Conservation (phyloP, 2,329 filamentous ascomycete species). For the Sarocladium oryzae region DNA sequence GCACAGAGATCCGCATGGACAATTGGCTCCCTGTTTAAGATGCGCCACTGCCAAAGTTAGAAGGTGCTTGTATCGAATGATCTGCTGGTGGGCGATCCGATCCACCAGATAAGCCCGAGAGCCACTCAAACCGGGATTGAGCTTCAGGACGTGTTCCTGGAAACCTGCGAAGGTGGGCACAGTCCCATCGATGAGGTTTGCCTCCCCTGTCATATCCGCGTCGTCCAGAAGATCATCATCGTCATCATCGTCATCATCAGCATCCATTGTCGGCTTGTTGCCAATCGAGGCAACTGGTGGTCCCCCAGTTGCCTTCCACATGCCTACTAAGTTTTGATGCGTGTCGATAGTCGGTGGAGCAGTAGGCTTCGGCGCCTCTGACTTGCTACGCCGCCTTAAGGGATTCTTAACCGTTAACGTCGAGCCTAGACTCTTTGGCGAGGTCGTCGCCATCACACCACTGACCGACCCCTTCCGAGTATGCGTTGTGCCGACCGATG, state of each 20-base stretch:
- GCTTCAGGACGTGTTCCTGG: slow-evolving; percentile 60
- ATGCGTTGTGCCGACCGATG: slow-evolving; percentile 50
- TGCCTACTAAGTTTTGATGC: slow-evolving; percentile 39
- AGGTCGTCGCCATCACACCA: slow-evolving; percentile 39
- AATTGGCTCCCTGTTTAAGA: slow-evolving; percentile 52
- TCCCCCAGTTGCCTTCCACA: slow-evolving; percentile 48
- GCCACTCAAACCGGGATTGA: slow-evolving; percentile 62
- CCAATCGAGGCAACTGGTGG: slow-evolving; percentile 43
- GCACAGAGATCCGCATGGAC: slow-evolving; percentile 57
- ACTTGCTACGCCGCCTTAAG: slow-evolving; percentile 50
- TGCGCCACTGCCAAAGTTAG: slow-evolving; percentile 67
- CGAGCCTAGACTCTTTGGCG: slow-evolving; percentile 41
- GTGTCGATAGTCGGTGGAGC: slow-evolving; percentile 21
- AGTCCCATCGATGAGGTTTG: slow-evolving; percentile 60
- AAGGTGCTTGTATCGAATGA: slow-evolving; percentile 70
- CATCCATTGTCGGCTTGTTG: slow-evolving; percentile 22
- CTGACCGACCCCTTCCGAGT: slow-evolving; percentile 56
- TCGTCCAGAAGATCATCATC: slow-evolving; percentile 52
- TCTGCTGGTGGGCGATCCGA: slow-evolving; percentile 75
- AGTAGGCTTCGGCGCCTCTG: slow-evolving; percentile 38
- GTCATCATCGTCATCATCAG: slow-evolving; percentile 52
- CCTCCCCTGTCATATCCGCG: slow-evolving; percentile 53
- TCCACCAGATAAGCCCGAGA: slow-evolving; percentile 61
- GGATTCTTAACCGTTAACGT: slow-evolving; percentile 38
- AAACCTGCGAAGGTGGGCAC: slow-evolving; percentile 72